Evolutionary conservation across 805 yeast species (phyloP).

Genomic region (Wickerhamiella dianesei): DNA sequence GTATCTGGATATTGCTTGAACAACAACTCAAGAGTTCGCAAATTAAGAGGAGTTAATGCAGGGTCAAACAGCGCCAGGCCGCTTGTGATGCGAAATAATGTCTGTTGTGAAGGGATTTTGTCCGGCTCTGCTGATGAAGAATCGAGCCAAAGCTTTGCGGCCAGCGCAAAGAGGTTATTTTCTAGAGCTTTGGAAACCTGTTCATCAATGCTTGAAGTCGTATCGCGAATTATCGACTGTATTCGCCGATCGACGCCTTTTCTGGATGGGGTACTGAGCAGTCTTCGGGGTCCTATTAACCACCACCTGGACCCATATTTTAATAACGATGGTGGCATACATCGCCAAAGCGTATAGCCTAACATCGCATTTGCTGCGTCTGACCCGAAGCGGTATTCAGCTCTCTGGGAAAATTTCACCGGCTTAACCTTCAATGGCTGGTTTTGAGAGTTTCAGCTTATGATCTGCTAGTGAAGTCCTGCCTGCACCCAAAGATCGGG

Average conservation of each 20-base stretch:
- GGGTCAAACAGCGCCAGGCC: conserved; percentile 15
- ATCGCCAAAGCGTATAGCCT: not conserved
- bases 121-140: not conserved
- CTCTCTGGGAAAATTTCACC: not conserved
- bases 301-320: not conserved
- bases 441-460: no score
- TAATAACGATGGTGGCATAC: not conserved
- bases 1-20: not conserved
- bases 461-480: no score
- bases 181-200: not conserved
- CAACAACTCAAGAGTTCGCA: conserved; percentile 7
- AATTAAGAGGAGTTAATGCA: conserved; percentile 11
- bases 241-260: not conserved
- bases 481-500: no score
- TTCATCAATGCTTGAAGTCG: not conserved
- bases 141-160: conserved; percentile 7
- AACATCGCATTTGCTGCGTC: not conserved
- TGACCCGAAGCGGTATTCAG: no score
- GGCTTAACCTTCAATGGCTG: not conserved
- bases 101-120: not conserved
- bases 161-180: conserved; percentile 9
- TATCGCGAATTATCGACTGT: not conserved
- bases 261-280: not conserved
- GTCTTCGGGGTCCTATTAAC: not conserved
- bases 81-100: conserved; percentile 4